Evolutionary conservation across 306 rosid genomes (phyloP), one percentile per base, ranked within the genome.

Genomic region (Rubus idaeus): DNA sequence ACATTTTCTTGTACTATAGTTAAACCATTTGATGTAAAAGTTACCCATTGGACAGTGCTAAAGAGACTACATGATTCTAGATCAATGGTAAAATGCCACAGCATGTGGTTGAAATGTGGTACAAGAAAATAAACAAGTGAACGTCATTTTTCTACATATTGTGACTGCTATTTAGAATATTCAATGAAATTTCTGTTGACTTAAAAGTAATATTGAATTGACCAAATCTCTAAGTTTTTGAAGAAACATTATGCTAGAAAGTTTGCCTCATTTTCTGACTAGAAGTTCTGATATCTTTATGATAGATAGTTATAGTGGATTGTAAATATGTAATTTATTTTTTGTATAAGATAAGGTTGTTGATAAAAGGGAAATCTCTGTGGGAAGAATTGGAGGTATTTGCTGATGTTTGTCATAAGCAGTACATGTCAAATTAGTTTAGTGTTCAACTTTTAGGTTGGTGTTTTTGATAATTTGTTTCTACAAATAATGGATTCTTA

Each of bases 401-500:
- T 62, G 10, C 16, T 62, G 41, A 3, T 62, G 14, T 13, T 62
- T 62, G n/a, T 62, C 20, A 62, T 37, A 35, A 49, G 30, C 5
- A 50, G 46, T 17, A 49, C 61, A 17, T 50, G 39, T 70, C 9
- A 49, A 68, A 30, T 20, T 21, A 11, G 35, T 20, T 67, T 67
- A 20, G 26, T 42, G 73, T 26, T 23, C 16, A 40, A 68, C 39
- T 23, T 13, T 4, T 47, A 47, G 60, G 73, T 20, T 57, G 49
- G 41, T 21, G 35, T 49, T 35, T 44, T 5, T 61, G 5, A 57
- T 49, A 50, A 2, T 57, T 75, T 81, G 41, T 60, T 57, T 57
- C 52, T 58, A 74, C 39, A 46, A 68, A 16, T 70, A 70, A 23
- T 13, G 44, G 16, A 46, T 69, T 70, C 73, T 74, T 64, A 80